Percentiles rank a stretch among this genome's conserved stretches.
phyloP scores from a whole-genome alignment of 1,139 yeast genomes.

The Candida sanyaensis region DNA sequence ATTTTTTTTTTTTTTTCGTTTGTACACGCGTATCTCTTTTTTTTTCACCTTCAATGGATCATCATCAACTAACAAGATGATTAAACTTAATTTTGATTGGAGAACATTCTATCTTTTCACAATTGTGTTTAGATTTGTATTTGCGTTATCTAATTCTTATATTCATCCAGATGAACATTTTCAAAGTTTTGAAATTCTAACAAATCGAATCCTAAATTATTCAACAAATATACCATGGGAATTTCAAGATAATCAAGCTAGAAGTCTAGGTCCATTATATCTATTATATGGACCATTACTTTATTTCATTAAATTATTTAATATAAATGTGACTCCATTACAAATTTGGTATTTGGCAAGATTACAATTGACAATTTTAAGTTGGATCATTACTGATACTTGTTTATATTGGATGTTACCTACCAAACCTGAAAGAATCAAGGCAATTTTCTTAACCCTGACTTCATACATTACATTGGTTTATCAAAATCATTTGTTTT shows the following conservation, averaged over 20 bases:
- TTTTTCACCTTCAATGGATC: background rate
- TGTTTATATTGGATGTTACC: slow-evolving; percentile 52
- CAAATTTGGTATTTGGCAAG: slow-evolving; percentile 60
- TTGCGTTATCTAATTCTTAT: slow-evolving; percentile 76
- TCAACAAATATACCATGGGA: slow-evolving; percentile 79
- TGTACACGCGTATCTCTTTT: background rate
- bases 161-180: slow-evolving; percentile 98
- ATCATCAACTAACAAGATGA: background rate
- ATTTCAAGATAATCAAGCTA: slow-evolving; percentile 62
- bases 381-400: slow-evolving; percentile 62
- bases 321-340: slow-evolving; percentile 35
- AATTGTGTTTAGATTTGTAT: slow-evolving; percentile 51
- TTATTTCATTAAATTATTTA: slow-evolving; percentile 25
- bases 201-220: slow-evolving; percentile 50
- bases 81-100: slow-evolving; percentile 36
- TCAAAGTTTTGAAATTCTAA: slow-evolving; percentile 78
- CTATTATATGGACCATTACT: slow-evolving; percentile 70
- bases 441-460: slow-evolving; percentile 64
- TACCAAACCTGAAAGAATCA: slow-evolving; percentile 62
- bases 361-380: slow-evolving; percentile 54
- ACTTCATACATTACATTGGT: slow-evolving; percentile 81
- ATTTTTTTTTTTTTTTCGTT: background rate
- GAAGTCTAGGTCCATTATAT: slow-evolving; percentile 75
- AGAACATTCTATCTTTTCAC: slow-evolving; percentile 42
- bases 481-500: slow-evolving; percentile 84